These are phyloP conservation scores for Metarhizium sp. DNA, from an alignment of 2,329 filamentous ascomycete genomes.

Conservation along the genomic window DNA sequence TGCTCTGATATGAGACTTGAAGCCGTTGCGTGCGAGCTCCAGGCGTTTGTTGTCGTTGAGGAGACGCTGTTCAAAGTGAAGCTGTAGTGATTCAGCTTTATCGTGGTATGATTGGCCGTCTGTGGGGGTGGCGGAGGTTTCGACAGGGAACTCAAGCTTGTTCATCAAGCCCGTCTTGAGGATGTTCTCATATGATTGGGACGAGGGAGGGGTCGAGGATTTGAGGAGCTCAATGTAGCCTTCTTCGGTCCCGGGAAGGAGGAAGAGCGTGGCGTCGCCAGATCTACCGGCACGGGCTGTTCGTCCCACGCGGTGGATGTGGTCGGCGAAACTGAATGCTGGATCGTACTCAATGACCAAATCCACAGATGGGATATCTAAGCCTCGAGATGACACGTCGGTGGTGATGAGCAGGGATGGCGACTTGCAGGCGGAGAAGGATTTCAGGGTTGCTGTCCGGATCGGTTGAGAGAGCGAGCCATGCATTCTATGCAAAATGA, in stretches of 20 bases:
- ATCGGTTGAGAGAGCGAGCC: constrained; percentile 83
- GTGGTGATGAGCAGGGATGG: constrained; percentile 85
- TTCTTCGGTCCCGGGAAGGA: constrained; percentile 85
- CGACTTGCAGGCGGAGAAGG: constrained; percentile 65
- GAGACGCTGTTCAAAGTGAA: constrained; percentile 51
- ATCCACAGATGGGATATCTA: constrained; percentile 92
- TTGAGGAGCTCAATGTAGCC: constrained; percentile 72
- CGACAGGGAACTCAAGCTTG: constrained; percentile 57
- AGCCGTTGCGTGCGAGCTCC: constrained; percentile 75
- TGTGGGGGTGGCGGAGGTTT: constrained; percentile 46
- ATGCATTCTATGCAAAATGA: constrained; percentile 80
- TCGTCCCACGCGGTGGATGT: constrained; percentile 87
- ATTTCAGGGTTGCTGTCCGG: constrained; percentile 74
- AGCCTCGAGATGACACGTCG: constrained; percentile 88
- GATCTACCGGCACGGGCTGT: constrained; percentile 87
- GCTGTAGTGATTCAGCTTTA: constrained; percentile 47
- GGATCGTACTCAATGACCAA: constrained; percentile 94
- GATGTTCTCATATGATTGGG: constrained; percentile 43
- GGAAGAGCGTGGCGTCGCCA: constrained; percentile 79
- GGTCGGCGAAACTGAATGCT: constrained; percentile 85
- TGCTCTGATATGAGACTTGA: constrained; percentile 84
- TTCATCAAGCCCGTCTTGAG: constrained; percentile 57
- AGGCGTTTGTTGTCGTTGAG: constrained; percentile 57
- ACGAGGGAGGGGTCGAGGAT: constrained; percentile 34
- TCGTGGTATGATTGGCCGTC: constrained; percentile 35